Conservation (phyloP, 2,329 filamentous ascomycete species). For the Pseudogymnoascus sp. region DNA sequence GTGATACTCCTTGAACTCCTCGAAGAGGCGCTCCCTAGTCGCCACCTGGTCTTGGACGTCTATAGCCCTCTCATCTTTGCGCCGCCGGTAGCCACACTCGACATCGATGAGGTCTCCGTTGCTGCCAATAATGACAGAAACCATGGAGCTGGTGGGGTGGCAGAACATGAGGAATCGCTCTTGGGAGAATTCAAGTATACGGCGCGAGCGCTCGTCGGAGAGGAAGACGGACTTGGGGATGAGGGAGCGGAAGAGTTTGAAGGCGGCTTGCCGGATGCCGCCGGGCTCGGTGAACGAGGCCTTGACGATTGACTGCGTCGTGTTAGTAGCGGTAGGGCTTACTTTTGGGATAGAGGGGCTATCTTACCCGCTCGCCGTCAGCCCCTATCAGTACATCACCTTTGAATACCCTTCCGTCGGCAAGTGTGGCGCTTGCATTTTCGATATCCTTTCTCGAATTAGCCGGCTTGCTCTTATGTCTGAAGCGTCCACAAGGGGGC, state of each 20-base stretch:
- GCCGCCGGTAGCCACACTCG: neutral
- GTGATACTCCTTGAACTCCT: conserved; percentile 22
- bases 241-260: neutral
- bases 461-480: neutral
- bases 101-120: neutral
- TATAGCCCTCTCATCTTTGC: neutral
- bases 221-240: neutral
- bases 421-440: neutral
- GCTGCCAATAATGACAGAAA: neutral
- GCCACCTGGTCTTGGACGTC: neutral
- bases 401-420: neutral
- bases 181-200: neutral
- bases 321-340: neutral
- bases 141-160: neutral
- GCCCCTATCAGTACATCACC: neutral
- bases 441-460: neutral
- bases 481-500: neutral
- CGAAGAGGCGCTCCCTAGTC: conserved; percentile 18
- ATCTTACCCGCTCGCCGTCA: neutral
- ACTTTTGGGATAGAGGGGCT: neutral
- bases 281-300: neutral
- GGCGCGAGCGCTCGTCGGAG: neutral
- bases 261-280: neutral
- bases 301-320: neutral
- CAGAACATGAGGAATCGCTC: conserved; percentile 1